Evolutionary conservation across 2,329 filamentous ascomycete genomes (phyloP).

Genomic region (Gremmenia infestans): DNA sequence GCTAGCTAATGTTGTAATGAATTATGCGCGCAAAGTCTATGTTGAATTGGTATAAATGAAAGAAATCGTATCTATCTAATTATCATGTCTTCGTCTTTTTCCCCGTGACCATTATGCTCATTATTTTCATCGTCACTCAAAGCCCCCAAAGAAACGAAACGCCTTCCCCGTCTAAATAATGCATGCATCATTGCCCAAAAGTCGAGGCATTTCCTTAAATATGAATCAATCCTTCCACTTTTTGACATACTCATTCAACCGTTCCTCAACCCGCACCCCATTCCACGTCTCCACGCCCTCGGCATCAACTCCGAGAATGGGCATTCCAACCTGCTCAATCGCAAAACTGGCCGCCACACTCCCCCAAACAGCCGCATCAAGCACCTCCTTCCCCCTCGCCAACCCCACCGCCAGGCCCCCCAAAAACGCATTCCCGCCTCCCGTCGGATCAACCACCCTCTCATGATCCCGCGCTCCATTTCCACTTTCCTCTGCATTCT

Average conservation of each 20-base stretch:
- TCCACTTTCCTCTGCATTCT: background rate
- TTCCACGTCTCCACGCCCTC: slow-evolving; percentile 57
- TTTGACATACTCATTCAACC: slow-evolving; percentile 45
- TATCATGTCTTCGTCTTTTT: background rate
- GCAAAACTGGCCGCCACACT: slow-evolving; percentile 84
- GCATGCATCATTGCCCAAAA: too few relatives aligned
- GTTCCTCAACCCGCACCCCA: slow-evolving; percentile 46
- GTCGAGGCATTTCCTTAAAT: too few relatives aligned
- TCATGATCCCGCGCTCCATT: slow-evolving; percentile 8
- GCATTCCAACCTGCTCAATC: slow-evolving; percentile 90
- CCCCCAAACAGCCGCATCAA: slow-evolving; percentile 72
- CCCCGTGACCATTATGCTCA: too few relatives aligned
- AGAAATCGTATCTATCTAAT: background rate
- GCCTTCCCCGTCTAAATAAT: background rate
- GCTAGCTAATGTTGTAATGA: background rate
- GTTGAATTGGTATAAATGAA: background rate
- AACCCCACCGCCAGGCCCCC: slow-evolving; percentile 54
- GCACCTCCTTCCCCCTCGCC: slow-evolving; percentile 53
- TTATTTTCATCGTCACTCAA: too few relatives aligned
- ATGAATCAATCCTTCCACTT: slow-evolving; percentile 1
- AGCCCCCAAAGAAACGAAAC: background rate
- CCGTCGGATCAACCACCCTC: slow-evolving; percentile 83
- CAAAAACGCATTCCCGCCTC: slow-evolving; percentile 88
- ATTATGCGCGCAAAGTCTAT: background rate
- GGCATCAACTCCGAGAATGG: slow-evolving; percentile 44